phyloP scores from a whole-genome alignment of 495 filamentous ascomycete species.

The Daldinia loculata region DNA sequence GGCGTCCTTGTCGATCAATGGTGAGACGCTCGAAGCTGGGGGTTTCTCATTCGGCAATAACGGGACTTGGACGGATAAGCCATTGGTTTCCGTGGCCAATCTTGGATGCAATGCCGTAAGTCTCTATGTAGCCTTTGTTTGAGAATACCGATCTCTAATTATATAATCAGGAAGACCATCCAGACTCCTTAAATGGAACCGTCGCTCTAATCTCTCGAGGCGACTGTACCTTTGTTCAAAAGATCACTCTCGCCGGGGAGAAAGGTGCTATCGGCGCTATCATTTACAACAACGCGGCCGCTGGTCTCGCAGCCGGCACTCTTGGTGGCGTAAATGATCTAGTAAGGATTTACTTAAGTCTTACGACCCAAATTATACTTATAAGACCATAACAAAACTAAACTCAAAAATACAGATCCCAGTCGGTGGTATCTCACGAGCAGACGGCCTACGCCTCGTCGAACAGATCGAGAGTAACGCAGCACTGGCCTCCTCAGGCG shows the following conservation, averaged over 20 bases:
- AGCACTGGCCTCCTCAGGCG: conserved; percentile 32
- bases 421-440: conserved; percentile 62
- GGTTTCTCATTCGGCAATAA: conserved; percentile 55
- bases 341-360: conserved; percentile 21
- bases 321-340: conserved; percentile 61
- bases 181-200: conserved; percentile 59
- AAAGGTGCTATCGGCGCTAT: conserved; percentile 67
- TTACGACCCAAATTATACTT: not conserved
- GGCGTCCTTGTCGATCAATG: conserved; percentile 48
- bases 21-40: conserved; percentile 33
- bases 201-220: conserved; percentile 72
- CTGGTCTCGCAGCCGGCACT: conserved; percentile 61
- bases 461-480: conserved; percentile 50
- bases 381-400: not conserved
- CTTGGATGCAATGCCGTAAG: conserved; percentile 62
- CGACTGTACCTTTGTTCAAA: conserved; percentile 66
- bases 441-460: conserved; percentile 60
- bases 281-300: conserved; percentile 70
- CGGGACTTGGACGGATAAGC: conserved; percentile 54
- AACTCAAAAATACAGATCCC: conserved; percentile 52
- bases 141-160: conserved; percentile 8
- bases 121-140: conserved; percentile 2
- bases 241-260: conserved; percentile 65
- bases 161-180: conserved; percentile 60
- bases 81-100: conserved; percentile 60